These are phyloP conservation scores for Mrakia gelida DNA, from an alignment of 768 basidiomycete genomes.

Conservation along the genomic window DNA sequence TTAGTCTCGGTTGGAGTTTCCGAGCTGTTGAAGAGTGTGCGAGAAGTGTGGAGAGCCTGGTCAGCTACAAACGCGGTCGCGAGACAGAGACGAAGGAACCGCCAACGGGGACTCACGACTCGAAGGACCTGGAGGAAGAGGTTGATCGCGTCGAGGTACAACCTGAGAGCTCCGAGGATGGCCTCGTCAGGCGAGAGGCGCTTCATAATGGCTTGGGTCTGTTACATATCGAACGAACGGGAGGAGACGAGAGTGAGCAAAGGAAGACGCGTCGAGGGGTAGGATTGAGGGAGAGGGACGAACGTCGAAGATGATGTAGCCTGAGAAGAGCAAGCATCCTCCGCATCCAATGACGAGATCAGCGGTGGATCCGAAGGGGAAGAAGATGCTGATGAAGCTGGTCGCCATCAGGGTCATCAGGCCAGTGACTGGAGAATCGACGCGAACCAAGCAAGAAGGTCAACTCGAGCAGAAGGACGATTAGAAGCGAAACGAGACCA, in stretches of 20 bases:
- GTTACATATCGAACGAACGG: no score
- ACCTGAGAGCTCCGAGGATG: conserved; percentile 80
- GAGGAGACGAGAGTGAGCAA: no score
- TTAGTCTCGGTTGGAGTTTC: conserved; percentile 21
- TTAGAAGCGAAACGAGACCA: background rate
- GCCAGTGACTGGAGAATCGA: conserved; percentile 51
- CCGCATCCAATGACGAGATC: conserved; percentile 60
- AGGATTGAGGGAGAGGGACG: conserved; percentile 52
- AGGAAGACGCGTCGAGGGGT: no score
- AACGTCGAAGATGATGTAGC: conserved; percentile 67
- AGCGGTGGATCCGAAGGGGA: conserved; percentile 76
- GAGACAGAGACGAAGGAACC: background rate
- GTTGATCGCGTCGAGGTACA: conserved; percentile 83
- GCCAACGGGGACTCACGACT: conserved; percentile 39
- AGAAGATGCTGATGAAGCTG: conserved; percentile 66
- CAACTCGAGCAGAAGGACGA: background rate
- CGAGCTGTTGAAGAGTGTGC: background rate
- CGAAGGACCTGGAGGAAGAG: conserved; percentile 45
- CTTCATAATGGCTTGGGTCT: conserved; percentile 52
- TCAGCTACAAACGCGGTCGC: background rate
- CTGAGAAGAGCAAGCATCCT: conserved; percentile 25
- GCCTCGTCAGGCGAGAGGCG: conserved; percentile 87
- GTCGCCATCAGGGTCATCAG: conserved; percentile 34
- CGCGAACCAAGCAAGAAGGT: conserved; percentile 45
- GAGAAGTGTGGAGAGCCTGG: no score